A percentile compares a stretch with the other conserved stretches of the same genome.
Evolutionary conservation across 371 early-diverging fungal species (phyloP).

Genomic region (Apophysomyces variabilis): DNA sequence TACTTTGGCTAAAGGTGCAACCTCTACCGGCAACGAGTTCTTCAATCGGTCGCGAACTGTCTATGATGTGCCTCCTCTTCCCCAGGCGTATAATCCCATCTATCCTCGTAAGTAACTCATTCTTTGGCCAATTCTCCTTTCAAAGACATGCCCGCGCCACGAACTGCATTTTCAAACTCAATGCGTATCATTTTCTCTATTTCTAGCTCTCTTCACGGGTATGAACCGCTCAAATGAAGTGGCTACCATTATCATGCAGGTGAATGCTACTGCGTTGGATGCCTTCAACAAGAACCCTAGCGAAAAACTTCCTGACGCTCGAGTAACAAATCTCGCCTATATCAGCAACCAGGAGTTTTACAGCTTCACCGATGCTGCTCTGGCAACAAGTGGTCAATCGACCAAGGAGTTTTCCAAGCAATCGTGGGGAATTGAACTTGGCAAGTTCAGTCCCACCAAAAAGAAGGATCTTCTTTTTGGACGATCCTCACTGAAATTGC

Average conservation of each 20-base stretch:
- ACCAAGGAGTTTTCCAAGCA: constrained; percentile 59
- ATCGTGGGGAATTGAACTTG: constrained; percentile 53
- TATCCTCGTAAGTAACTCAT: constrained; percentile 44
- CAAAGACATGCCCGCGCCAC: background rate
- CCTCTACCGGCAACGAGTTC: constrained; percentile 58
- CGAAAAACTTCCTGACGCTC: constrained; percentile 33
- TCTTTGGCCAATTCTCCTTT: background rate
- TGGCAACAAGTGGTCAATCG: constrained; percentile 50
- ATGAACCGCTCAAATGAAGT: constrained; percentile 43
- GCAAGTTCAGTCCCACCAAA: constrained; percentile 31
- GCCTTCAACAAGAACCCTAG: constrained; percentile 32
- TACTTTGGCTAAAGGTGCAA: constrained; percentile 37
- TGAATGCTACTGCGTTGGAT: constrained; percentile 37
- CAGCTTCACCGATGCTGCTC: constrained; percentile 32
- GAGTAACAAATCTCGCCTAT: constrained; percentile 44
- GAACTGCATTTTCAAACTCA: too few species aligned
- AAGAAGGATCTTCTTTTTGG: constrained; percentile 38
- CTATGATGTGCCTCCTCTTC: constrained; percentile 48
- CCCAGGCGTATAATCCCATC: constrained; percentile 55
- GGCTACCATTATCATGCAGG: constrained; percentile 53
- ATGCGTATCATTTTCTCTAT: background rate
- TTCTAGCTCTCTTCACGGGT: constrained; percentile 26
- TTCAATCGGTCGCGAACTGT: constrained; percentile 53
- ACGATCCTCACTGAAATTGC: constrained; percentile 55
- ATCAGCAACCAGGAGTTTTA: constrained; percentile 50